Conservation (phyloP, 2,329 filamentous ascomycete species). For the Scortechinia acanthostroma region DNA sequence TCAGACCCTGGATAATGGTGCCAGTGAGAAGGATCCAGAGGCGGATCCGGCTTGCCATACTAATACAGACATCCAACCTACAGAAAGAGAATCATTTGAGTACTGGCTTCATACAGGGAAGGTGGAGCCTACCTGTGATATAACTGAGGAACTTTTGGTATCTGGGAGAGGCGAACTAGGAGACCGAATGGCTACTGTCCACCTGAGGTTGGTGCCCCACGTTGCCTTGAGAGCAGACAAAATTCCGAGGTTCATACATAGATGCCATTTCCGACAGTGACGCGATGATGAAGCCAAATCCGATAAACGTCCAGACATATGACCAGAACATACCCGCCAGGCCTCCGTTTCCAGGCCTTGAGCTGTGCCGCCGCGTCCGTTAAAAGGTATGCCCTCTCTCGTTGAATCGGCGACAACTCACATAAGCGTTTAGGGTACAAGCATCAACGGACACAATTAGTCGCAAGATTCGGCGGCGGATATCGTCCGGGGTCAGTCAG, state of each 20-base stretch:
- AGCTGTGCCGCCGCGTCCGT: too few species aligned
- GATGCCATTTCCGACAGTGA: constrained; percentile 16
- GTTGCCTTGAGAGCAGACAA: background rate
- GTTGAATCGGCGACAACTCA: too few species aligned
- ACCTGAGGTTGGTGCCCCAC: constrained; percentile 41
- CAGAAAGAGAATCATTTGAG: too few species aligned
- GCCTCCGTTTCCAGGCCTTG: too few species aligned
- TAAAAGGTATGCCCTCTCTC: too few species aligned
- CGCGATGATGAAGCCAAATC: constrained; percentile 8
- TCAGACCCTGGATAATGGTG: constrained; percentile 33
- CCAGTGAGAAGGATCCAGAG: constrained; percentile 29
- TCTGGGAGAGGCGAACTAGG: constrained; percentile 36
- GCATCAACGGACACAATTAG: too few species aligned
- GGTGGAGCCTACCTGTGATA: too few species aligned
- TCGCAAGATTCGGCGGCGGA: too few species aligned
- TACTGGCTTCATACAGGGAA: too few species aligned
- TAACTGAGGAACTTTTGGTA: constrained; percentile 46
- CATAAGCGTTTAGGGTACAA: too few species aligned
- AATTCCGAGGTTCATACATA: constrained; percentile 13
- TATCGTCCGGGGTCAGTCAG: too few species aligned
- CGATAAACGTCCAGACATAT: background rate
- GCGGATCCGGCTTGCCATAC: constrained; percentile 34
- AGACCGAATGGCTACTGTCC: constrained; percentile 54
- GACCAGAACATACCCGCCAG: background rate
- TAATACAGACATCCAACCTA: constrained; percentile 34